phyloP scores from a whole-genome alignment of 352 stramenopile species.

The Peronosclerospora sorghi region DNA sequence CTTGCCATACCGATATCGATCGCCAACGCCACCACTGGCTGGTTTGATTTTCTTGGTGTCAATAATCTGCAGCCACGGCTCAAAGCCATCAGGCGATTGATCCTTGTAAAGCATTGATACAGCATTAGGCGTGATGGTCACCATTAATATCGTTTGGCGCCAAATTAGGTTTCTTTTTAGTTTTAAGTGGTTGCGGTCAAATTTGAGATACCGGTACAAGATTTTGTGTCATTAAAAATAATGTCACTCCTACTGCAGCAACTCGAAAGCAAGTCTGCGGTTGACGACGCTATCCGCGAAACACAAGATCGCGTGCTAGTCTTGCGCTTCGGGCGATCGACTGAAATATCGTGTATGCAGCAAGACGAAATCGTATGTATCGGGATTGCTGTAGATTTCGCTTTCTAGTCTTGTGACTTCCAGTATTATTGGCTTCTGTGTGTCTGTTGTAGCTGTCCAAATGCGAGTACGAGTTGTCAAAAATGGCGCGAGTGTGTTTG shows the following conservation, averaged over 20 bases:
- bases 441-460: slow-evolving; percentile 42
- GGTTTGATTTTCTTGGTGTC: slow-evolving; percentile 85
- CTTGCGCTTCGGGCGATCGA: slow-evolving; percentile 61
- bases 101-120: slow-evolving; percentile 83
- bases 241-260: slow-evolving; percentile 60
- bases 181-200: background rate
- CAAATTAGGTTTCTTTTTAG: background rate
- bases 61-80: slow-evolving; percentile 82
- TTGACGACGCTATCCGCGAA: slow-evolving; percentile 67
- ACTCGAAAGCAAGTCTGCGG: slow-evolving; percentile 42
- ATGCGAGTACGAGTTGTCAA: slow-evolving; percentile 63
- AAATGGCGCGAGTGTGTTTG: slow-evolving; percentile 64
- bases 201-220: no score
- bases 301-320: slow-evolving; percentile 79
- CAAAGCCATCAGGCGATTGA: slow-evolving; percentile 70
- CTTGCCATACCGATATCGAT: slow-evolving; percentile 50
- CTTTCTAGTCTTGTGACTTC: background rate
- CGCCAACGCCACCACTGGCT: slow-evolving; percentile 49
- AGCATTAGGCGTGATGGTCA: slow-evolving; percentile 75
- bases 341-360: slow-evolving; percentile 65
- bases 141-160: slow-evolving; percentile 32
- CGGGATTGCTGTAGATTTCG: background rate
- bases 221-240: no score
- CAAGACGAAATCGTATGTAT: slow-evolving; percentile 70
- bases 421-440: background rate